Conservation (phyloP, 148 eudicot species). For the Pouteria glomerata region DNA sequence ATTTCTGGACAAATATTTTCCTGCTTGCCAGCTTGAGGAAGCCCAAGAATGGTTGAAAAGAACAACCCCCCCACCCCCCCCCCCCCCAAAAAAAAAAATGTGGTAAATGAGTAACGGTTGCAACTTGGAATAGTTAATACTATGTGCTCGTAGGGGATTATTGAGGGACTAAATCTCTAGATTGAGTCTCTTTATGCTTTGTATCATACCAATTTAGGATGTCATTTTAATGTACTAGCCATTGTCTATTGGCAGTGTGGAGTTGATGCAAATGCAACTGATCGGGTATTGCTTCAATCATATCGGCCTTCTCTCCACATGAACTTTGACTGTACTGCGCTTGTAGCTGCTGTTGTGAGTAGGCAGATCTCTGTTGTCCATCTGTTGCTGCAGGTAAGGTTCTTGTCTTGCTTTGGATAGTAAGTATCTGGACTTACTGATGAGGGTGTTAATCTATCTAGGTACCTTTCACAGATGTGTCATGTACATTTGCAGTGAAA, state of each 20-base stretch:
- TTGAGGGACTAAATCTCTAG: neutral
- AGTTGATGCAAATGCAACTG: constrained; percentile 58
- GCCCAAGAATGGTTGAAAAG: neutral
- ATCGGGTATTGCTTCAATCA: constrained; percentile 73
- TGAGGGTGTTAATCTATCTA: neutral
- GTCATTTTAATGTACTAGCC: neutral
- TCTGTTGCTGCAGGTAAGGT: constrained; percentile 64
- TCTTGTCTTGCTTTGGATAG: neutral
- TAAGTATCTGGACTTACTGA: neutral
- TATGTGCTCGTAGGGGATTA: neutral
- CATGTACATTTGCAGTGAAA: neutral
- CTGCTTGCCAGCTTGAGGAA: neutral
- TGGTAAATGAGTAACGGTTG: neutral
- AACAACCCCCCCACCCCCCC: too few species aligned
- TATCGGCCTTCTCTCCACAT: constrained; percentile 71
- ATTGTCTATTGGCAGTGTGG: constrained; percentile 55
- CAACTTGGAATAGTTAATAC: neutral
- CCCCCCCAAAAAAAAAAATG: neutral
- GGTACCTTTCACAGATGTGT: neutral
- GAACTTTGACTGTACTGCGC: constrained; percentile 63
- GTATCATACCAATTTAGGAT: neutral
- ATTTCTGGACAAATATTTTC: neutral
- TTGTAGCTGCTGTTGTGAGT: constrained; percentile 83
- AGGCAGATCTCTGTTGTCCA: constrained; percentile 71
- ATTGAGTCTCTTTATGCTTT: neutral